A percentile compares a stretch with the other conserved stretches of the same genome.
phyloP scores from a whole-genome alignment of 345 rosid species.

The Cardamine resedifolia region DNA sequence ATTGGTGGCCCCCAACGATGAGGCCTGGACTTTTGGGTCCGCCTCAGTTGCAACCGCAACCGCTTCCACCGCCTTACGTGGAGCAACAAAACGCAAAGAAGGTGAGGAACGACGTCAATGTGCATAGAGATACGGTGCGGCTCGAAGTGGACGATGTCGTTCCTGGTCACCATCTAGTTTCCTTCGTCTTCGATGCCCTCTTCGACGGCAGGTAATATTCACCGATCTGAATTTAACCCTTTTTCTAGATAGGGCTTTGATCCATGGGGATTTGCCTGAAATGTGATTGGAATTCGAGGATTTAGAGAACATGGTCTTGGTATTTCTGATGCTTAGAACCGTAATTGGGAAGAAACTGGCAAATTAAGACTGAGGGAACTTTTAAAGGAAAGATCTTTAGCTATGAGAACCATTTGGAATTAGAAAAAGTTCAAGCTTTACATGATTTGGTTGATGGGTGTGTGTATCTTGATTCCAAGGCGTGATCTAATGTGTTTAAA shows the following conservation, averaged over 20 bases:
- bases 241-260: neutral
- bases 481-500: neutral
- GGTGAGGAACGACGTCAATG: conserved; percentile 84
- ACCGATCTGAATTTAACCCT: neutral
- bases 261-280: neutral
- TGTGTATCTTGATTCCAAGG: neutral
- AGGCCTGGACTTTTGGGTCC: conserved; percentile 35
- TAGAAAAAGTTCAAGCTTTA: conserved; percentile 5
- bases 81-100: conserved; percentile 86
- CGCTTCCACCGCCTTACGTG: conserved; percentile 54
- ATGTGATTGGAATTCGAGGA: conserved; percentile 1
- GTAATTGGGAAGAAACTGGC: neutral
- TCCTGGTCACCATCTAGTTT: conserved; percentile 67
- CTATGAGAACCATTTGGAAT: neutral
- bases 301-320: neutral
- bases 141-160: conserved; percentile 61
- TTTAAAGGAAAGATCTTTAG: conserved; percentile 9
- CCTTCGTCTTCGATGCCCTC: conserved; percentile 84
- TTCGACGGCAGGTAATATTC: conserved; percentile 70
- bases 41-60: conserved; percentile 25
- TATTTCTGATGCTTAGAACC: neutral
- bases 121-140: conserved; percentile 72
- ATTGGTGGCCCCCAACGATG: conserved; percentile 52
- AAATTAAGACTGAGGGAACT: neutral
- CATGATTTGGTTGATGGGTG: conserved; percentile 1